Evolutionary conservation across 352 stramenopile species (phyloP), one percentile per base, ranked within the genome.

Genomic region (Salisapilia sapeloensis): DNA sequence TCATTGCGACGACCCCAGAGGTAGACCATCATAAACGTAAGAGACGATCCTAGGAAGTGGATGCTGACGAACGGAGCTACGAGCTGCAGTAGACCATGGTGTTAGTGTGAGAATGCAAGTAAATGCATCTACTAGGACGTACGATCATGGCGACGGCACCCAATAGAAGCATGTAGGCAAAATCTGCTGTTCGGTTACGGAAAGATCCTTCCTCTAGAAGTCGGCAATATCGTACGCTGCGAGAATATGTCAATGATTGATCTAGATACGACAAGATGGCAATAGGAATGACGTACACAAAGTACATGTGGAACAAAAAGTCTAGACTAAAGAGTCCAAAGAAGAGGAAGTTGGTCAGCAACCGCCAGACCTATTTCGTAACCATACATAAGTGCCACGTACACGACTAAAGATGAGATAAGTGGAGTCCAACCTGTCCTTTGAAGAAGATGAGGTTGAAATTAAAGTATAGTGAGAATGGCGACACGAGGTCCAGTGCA

Each of bases 11-110:
- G 58, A 20, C 92, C 92, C 95, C 95, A 99, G 15, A 99, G 60
- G 60, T 99, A 99, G 4, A 98, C 81, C 94, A 99, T 99, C 93
- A 99, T 98, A 51, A 99, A 99, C n/a, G 94, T 97, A 16, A 99
- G 63, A 11, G 93, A 96, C 45, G 81, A 96, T 12, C 94, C 93
- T 6, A 99, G 63, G 57, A 99, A 99, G 40, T 96, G 87, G 24
- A 98, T 93, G 47, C 74, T 91, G 13, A 97, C 70, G 46, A 97
- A 98, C 9, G 93, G 90, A 25, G 94, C 93, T 8, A 97, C 66
- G n/a, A 89, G 52, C 76, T 93, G 18, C 46, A 35, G 24, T 13
- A 29, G 34, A 17, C 11, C 12, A 38, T 21, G 27, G 35, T 10
- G 4, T 33, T 11, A 35, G 23, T 7, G 24, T 2, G 3, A 25